phyloP scores from a whole-genome alignment of 768 basidiomycete species.

The Termitomyces sp. region DNA sequence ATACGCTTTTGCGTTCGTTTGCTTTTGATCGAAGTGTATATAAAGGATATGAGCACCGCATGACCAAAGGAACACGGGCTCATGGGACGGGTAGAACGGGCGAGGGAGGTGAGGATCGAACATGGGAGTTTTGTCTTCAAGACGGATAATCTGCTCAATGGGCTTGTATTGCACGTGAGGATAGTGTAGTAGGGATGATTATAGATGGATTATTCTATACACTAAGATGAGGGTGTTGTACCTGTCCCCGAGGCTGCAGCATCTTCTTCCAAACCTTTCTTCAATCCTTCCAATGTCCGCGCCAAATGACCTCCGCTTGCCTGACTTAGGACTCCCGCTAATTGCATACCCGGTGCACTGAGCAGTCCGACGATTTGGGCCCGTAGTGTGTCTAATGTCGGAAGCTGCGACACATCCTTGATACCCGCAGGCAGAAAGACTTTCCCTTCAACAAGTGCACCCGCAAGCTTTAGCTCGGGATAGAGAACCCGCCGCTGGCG shows the following conservation, averaged over 20 bases:
- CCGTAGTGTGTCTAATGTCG: constrained; percentile 69
- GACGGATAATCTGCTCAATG: constrained; percentile 13
- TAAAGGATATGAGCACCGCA: constrained; percentile 88
- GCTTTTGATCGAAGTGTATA: constrained; percentile 64
- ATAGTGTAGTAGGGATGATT: background rate
- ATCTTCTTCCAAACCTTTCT: constrained; percentile 34
- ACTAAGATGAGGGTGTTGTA: constrained; percentile 11
- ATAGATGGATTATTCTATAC: constrained; percentile 3
- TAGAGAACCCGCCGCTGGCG: constrained; percentile 45
- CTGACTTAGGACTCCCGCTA: constrained; percentile 65
- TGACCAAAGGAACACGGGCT: constrained; percentile 84
- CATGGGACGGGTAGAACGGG: constrained; percentile 63
- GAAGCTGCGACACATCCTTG: constrained; percentile 64
- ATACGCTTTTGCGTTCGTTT: constrained; percentile 74
- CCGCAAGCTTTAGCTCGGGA: constrained; percentile 70
- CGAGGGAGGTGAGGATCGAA: constrained; percentile 74
- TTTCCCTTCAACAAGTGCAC: constrained; percentile 74
- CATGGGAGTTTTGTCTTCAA: constrained; percentile 79
- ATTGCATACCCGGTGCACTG: constrained; percentile 66
- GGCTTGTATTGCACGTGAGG: background rate
- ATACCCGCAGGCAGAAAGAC: constrained; percentile 59
- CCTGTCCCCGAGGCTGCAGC: constrained; percentile 9
- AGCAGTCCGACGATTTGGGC: constrained; percentile 85
- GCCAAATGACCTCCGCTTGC: constrained; percentile 66
- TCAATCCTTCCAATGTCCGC: constrained; percentile 71